phyloP scores from a whole-genome alignment of 805 yeast genomes.

The Tetrapisispora iriomotensis region DNA sequence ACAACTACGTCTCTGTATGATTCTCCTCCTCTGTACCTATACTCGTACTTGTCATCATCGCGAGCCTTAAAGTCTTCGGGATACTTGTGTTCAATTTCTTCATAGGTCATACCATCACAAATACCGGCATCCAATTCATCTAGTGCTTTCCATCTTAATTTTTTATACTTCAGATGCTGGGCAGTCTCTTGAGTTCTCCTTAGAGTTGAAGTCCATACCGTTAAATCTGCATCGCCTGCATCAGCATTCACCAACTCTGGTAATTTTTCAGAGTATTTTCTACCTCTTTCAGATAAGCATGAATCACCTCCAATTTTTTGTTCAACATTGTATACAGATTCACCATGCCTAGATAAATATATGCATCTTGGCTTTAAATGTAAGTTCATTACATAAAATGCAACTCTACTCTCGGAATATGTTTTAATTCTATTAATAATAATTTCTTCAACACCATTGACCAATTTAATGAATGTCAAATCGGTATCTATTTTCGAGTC shows the following conservation, averaged over 20 bases:
- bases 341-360: slow-evolving; percentile 95
- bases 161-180: slow-evolving; percentile 64
- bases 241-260: slow-evolving; percentile 60
- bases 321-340: slow-evolving; percentile 79
- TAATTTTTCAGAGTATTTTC: slow-evolving; percentile 69
- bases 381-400: slow-evolving; percentile 89
- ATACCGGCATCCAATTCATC: slow-evolving; percentile 97
- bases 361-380: slow-evolving; percentile 88
- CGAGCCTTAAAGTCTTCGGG: slow-evolving; percentile 96
- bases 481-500: slow-evolving; percentile 47
- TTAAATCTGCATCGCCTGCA: slow-evolving; percentile 54
- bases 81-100: slow-evolving; percentile 71
- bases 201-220: slow-evolving; percentile 94
- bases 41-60: slow-evolving; percentile 91
- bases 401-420: slow-evolving; percentile 84
- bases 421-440: slow-evolving; percentile 80
- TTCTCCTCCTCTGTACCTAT: slow-evolving; percentile 95
- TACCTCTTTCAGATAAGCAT: slow-evolving; percentile 71
- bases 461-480: slow-evolving; percentile 75
- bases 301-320: slow-evolving; percentile 97
- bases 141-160: slow-evolving; percentile 90
- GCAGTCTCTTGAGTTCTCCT: slow-evolving; percentile 91
- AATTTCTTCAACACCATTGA: slow-evolving; percentile 82
- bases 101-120: slow-evolving; percentile 95
- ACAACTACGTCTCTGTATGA: slow-evolving; percentile 92